A percentile compares a stretch with the other conserved stretches of the same genome.
These are phyloP conservation scores for Cyberlindnera veronae DNA, from an alignment of 805 yeast species.

Conservation along the genomic window DNA sequence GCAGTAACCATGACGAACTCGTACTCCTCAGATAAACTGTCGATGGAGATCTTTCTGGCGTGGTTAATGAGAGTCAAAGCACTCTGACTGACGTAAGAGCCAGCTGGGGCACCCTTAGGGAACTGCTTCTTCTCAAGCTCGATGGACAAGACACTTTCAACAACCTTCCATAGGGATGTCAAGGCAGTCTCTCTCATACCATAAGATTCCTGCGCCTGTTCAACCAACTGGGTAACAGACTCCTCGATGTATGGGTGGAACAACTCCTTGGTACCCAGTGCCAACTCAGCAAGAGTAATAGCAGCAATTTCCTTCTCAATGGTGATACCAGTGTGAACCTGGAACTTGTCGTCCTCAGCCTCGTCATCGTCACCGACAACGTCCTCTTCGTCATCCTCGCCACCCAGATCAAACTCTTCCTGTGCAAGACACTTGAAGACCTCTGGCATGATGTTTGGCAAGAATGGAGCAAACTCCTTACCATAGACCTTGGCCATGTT, in stretches of 20 bases:
- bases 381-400: slow-evolving; percentile 44
- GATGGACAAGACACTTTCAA: slow-evolving; percentile 61
- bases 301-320: slow-evolving; percentile 96
- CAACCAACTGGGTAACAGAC: slow-evolving; percentile 57
- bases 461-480: slow-evolving; percentile 80
- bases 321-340: slow-evolving; percentile 91
- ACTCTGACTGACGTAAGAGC: slow-evolving; percentile 55
- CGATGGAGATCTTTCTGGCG: slow-evolving; percentile 65
- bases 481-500: slow-evolving; percentile 95
- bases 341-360: slow-evolving; percentile 65
- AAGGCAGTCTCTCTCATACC: slow-evolving; percentile 90
- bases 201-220: slow-evolving; percentile 79
- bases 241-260: slow-evolving; percentile 76
- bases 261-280: slow-evolving; percentile 77
- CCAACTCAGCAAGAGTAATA: slow-evolving; percentile 84
- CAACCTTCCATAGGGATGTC: slow-evolving; percentile 77
- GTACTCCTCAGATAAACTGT: slow-evolving; percentile 69
- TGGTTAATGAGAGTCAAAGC: slow-evolving; percentile 57
- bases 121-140: slow-evolving; percentile 46
- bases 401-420: slow-evolving; percentile 73
- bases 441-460: slow-evolving; percentile 79
- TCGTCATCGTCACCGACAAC: slow-evolving; percentile 44
- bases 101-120: slow-evolving; percentile 63
- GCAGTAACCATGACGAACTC: slow-evolving; percentile 80
- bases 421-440: slow-evolving; percentile 80